These are phyloP conservation scores for Botryotinia narcissicola DNA, from an alignment of 2,329 filamentous ascomycete genomes.

Conservation along the genomic window DNA sequence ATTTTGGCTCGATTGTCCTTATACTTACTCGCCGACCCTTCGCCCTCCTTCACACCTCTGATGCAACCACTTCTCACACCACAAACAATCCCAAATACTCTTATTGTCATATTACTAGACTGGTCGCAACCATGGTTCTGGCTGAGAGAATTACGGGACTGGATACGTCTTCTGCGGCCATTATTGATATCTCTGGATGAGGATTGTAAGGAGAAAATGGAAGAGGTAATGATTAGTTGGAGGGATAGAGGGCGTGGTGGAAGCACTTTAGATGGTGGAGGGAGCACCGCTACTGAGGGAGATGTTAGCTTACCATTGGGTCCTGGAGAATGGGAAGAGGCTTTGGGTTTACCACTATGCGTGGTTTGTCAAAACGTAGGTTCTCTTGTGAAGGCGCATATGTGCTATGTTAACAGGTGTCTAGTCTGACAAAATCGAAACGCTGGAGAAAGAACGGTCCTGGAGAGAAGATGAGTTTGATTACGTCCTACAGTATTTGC, in stretches of 20 bases:
- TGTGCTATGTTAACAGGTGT: slow-evolving; percentile 22
- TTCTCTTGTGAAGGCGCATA: slow-evolving; percentile 19
- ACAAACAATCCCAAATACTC: slow-evolving; percentile 78
- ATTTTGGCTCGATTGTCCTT: slow-evolving; percentile 85
- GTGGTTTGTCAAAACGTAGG: slow-evolving; percentile 93
- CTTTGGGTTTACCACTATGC: slow-evolving; percentile 79
- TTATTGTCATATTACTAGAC: slow-evolving; percentile 88
- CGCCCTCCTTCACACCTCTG: slow-evolving; percentile 76
- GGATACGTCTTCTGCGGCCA: slow-evolving; percentile 79
- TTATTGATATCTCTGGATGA: slow-evolving; percentile 71
- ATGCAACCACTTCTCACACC: slow-evolving; percentile 81
- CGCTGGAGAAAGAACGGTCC: slow-evolving; percentile 80
- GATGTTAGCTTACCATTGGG: slow-evolving; percentile 75
- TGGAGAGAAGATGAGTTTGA: slow-evolving; percentile 99
- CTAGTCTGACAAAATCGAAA: slow-evolving; percentile 56
- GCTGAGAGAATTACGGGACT: slow-evolving; percentile 83
- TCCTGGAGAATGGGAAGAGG: slow-evolving; percentile 91
- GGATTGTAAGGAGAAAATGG: slow-evolving; percentile 78
- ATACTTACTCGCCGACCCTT: slow-evolving; percentile 84
- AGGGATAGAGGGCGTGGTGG: slow-evolving; percentile 70
- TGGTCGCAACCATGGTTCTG: slow-evolving; percentile 94
- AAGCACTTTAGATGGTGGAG: slow-evolving; percentile 60
- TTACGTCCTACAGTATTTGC: slow-evolving; percentile 87
- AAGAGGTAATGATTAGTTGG: slow-evolving; percentile 80
- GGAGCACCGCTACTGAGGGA: slow-evolving; percentile 56